Percentiles rank a stretch among this genome's conserved stretches.
Evolutionary conservation across 352 stramenopile species (phyloP).

Genomic region (Pythium biforme): DNA sequence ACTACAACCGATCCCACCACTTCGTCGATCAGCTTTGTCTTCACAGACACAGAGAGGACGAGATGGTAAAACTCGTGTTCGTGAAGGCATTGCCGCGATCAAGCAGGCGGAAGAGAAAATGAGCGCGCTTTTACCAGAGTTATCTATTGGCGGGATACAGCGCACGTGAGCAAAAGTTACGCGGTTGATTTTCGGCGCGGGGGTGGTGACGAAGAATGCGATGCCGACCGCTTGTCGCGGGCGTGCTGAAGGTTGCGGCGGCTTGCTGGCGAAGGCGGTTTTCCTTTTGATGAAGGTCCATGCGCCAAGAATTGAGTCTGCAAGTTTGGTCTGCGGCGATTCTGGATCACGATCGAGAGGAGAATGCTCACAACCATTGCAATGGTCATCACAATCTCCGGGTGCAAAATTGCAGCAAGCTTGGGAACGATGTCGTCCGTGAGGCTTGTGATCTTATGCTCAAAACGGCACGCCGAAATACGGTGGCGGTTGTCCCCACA

Average conservation of each 20-base stretch:
- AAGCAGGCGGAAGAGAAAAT: not conserved
- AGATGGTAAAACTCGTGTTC: not conserved
- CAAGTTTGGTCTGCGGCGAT: conserved; percentile 26
- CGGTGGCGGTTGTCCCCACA: conserved; percentile 56
- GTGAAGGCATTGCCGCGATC: not conserved
- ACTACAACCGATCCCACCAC: too few species aligned
- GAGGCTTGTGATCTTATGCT: conserved; percentile 73
- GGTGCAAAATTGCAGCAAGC: conserved; percentile 45
- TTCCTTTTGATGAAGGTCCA: conserved; percentile 23
- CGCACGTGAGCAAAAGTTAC: conserved; percentile 4
- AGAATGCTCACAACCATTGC: conserved; percentile 51
- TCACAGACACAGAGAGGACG: not conserved
- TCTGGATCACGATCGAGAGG: conserved; percentile 60
- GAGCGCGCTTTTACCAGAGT: not conserved
- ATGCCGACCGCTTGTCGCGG: conserved; percentile 8
- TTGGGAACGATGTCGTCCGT: conserved; percentile 66
- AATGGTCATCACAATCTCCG: conserved; percentile 55
- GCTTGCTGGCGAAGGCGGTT: conserved; percentile 25
- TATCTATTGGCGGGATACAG: conserved; percentile 14
- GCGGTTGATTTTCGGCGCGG: conserved; percentile 23
- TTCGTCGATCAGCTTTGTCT: not conserved
- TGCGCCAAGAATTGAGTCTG: conserved; percentile 27
- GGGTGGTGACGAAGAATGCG: conserved; percentile 21
- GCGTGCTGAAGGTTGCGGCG: conserved; percentile 33
- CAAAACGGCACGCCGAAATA: conserved; percentile 70